These are phyloP conservation scores for Penicillium polonicum DNA, from an alignment of 2,329 filamentous ascomycete genomes.

Conservation along the genomic window DNA sequence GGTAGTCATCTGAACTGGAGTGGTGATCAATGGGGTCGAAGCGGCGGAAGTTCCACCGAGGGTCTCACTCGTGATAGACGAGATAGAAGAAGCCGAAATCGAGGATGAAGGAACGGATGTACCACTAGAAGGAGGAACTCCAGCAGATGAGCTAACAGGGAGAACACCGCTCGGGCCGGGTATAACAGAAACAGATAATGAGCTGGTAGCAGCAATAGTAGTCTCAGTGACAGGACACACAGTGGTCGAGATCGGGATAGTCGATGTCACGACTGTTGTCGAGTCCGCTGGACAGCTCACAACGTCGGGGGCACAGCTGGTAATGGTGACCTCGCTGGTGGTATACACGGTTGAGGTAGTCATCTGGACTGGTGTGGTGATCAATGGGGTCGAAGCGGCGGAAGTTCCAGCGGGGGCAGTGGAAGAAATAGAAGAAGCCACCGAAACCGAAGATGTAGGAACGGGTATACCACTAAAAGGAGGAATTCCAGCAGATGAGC, in stretches of 20 bases:
- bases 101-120: neutral
- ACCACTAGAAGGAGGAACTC: neutral
- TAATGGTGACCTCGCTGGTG: constrained; percentile 39
- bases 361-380: constrained; percentile 12
- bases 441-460: neutral
- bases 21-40: too few relatives aligned
- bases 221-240: constrained; percentile 52
- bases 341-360: constrained; percentile 41
- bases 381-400: neutral
- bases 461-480: neutral
- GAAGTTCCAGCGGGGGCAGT: neutral
- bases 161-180: neutral
- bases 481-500: neutral
- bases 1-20: constrained; percentile 25
- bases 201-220: neutral
- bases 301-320: constrained; percentile 40
- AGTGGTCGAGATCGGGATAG: constrained; percentile 59
- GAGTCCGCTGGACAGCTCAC: constrained; percentile 53
- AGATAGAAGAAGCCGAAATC: neutral
- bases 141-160: neutral
- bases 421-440: neutral
- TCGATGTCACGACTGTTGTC: constrained; percentile 53
- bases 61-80: neutral
- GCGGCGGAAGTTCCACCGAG: neutral
- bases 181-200: neutral